Percentiles rank a stretch among this genome's conserved stretches.
phyloP scores from a whole-genome alignment of 371 early-diverging fungal species.

The Apophysomyces variabilis region DNA sequence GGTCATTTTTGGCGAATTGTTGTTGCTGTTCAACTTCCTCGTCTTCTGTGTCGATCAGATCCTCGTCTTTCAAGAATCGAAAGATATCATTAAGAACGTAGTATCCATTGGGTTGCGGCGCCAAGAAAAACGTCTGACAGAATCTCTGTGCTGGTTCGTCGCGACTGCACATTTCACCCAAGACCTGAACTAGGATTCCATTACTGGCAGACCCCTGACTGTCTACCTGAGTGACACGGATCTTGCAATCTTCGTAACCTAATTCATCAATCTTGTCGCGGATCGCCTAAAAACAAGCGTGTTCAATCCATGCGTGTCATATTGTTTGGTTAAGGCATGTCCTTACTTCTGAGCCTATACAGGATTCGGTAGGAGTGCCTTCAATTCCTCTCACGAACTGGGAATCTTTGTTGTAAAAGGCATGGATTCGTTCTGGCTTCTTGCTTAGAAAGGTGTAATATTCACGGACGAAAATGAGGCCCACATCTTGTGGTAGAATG shows the following conservation, averaged over 20 bases:
- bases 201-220: slow-evolving; percentile 76
- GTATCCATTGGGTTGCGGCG: slow-evolving; percentile 89
- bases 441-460: slow-evolving; percentile 94
- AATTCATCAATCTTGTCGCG: slow-evolving; percentile 74
- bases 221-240: slow-evolving; percentile 89
- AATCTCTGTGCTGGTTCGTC: slow-evolving; percentile 83
- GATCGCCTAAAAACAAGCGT: slow-evolving; percentile 65
- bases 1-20: slow-evolving; percentile 10
- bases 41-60: slow-evolving; percentile 25
- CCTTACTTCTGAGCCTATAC: slow-evolving; percentile 43
- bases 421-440: slow-evolving; percentile 82
- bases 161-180: slow-evolving; percentile 92
- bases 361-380: slow-evolving; percentile 59
- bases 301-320: neutral
- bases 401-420: slow-evolving; percentile 88
- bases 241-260: slow-evolving; percentile 82
- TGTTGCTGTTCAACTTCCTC: slow-evolving; percentile 9
- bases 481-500: slow-evolving; percentile 72
- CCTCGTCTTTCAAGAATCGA: slow-evolving; percentile 89
- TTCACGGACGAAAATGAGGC: slow-evolving; percentile 94
- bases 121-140: slow-evolving; percentile 93
- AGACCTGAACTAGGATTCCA: slow-evolving; percentile 89
- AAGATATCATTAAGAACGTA: slow-evolving; percentile 95
- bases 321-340: neutral
- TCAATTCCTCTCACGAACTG: slow-evolving; percentile 83